Evolutionary conservation across 352 stramenopile genomes (phyloP).

Genomic region (Globisporangium camurandrum): DNA sequence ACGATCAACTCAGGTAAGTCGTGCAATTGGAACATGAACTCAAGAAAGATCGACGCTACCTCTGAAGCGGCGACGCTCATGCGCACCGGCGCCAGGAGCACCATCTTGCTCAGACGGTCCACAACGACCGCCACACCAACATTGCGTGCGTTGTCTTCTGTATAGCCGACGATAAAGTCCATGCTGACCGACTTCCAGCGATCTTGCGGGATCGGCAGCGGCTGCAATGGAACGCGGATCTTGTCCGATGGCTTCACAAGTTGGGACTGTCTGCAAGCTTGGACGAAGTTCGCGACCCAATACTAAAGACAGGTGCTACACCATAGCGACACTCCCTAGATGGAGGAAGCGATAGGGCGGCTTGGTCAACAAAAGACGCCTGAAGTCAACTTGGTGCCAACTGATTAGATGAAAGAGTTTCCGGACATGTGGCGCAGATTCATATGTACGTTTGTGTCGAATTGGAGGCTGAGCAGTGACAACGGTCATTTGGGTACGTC

Average conservation of each 20-base stretch:
- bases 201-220: neutral
- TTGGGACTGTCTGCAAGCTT: neutral
- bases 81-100: neutral
- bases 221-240: neutral
- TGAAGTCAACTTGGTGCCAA: too few species aligned
- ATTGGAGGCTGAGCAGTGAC: too few species aligned
- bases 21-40: neutral
- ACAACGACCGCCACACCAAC: neutral
- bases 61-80: neutral
- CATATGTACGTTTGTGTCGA: too few species aligned
- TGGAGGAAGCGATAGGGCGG: too few species aligned
- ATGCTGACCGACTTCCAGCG: conserved; percentile 3
- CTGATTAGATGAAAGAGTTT: too few species aligned
- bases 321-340: too few species aligned
- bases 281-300: neutral
- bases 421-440: too few species aligned
- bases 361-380: too few species aligned
- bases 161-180: conserved; percentile 1
- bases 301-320: too few species aligned
- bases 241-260: neutral
- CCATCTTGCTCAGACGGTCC: neutral
- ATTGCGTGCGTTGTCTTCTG: neutral
- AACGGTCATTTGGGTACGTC: too few species aligned
- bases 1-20: neutral
- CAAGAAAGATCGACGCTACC: neutral